phyloP scores from a whole-genome alignment of 106 monocot genomes.

The Dendrobium nobile region DNA sequence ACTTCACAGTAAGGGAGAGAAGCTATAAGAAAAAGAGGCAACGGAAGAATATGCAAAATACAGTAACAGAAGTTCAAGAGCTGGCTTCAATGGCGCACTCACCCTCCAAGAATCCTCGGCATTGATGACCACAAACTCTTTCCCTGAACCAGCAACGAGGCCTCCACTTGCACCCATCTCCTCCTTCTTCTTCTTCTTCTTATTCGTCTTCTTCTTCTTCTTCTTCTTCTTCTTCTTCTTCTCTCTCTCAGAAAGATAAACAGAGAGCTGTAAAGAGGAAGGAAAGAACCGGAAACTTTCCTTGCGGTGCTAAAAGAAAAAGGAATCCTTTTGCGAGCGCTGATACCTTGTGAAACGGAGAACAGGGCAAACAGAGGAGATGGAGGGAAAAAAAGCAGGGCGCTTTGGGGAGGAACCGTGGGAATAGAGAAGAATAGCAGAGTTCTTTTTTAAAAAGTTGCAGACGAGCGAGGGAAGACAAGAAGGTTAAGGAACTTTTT shows the following conservation, averaged over 20 bases:
- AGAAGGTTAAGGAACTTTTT: too few species aligned
- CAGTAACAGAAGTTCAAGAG: background rate
- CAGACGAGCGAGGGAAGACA: too few species aligned
- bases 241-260: background rate
- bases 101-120: slow-evolving; percentile 7
- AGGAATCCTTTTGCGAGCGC: slow-evolving; percentile 2
- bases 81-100: slow-evolving; percentile 1
- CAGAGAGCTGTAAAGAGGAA: background rate
- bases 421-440: too few species aligned
- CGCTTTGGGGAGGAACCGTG: too few species aligned
- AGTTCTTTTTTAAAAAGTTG: too few species aligned
- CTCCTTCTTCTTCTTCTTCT: background rate
- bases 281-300: slow-evolving; percentile 11
- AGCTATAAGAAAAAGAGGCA: too few species aligned
- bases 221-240: too few species aligned
- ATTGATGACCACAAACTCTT: slow-evolving; percentile 9
- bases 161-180: slow-evolving; percentile 2
- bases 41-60: too few species aligned
- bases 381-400: too few species aligned
- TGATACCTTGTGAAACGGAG: background rate
- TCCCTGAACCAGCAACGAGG: slow-evolving; percentile 14
- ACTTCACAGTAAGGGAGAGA: too few species aligned
- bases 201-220: too few species aligned
- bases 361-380: background rate
- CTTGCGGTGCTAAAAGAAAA: slow-evolving; percentile 2